phyloP scores from a whole-genome alignment of 225 moss, liverwort and hornwort genomes.

The Sphagnum tenellum region DNA sequence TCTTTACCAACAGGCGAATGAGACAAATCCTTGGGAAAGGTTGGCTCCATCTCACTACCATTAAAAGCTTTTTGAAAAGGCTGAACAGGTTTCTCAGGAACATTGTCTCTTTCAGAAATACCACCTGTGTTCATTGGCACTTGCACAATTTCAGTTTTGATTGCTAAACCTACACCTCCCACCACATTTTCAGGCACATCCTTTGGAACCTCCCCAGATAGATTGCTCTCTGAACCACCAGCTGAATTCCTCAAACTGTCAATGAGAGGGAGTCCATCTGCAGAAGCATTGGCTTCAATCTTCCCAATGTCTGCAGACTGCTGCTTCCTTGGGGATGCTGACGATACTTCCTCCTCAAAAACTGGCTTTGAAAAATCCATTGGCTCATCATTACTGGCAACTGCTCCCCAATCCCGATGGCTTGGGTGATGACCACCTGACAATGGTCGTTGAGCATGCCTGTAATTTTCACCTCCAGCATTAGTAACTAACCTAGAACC shows the following conservation, averaged over 20 bases:
- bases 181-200: conserved; percentile 23
- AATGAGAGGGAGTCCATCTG: conserved; percentile 35
- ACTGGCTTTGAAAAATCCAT: conserved; percentile 99
- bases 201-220: conserved; percentile 23
- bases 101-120: conserved; percentile 6
- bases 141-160: conserved; percentile 19
- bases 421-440: conserved; percentile 34
- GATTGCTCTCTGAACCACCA: no score
- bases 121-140: background rate
- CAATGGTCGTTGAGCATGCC: conserved; percentile 36
- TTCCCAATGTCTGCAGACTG: conserved; percentile 11
- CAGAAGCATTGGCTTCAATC: conserved; percentile 19
- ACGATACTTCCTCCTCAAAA: conserved; percentile 78
- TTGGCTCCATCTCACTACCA: conserved; percentile 21
- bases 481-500: conserved; percentile 19
- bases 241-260: conserved; percentile 19
- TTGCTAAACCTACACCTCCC: conserved; percentile 8
- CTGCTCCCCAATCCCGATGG: conserved; percentile 95
- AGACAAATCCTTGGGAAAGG: conserved; percentile 14
- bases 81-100: conserved; percentile 1
- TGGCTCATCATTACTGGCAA: conserved; percentile 90
- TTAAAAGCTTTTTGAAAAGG: conserved; percentile 16
- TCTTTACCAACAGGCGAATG: conserved; percentile 41
- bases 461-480: conserved; percentile 19
- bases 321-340: conserved; percentile 22